phyloP scores from a whole-genome alignment of 805 yeast genomes.

The Myxozyma mucilagina region DNA sequence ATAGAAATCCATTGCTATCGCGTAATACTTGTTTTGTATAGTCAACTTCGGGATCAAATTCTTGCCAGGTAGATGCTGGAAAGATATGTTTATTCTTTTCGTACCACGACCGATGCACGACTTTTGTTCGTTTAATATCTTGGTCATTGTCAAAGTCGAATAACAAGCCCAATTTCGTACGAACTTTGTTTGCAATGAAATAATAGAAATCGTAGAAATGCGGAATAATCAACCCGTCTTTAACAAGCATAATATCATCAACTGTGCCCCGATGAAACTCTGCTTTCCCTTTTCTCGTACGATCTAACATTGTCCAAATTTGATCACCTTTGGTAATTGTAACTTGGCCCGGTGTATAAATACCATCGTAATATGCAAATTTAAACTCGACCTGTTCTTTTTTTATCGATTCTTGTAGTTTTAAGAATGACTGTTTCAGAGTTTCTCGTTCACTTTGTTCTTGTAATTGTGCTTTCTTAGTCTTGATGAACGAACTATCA shows the following conservation, averaged over 20 bases:
- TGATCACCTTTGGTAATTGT: conserved; percentile 36
- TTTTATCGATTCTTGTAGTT: conserved; percentile 26
- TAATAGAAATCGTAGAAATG: conserved; percentile 38
- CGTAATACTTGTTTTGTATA: conserved; percentile 33
- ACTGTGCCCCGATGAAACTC: conserved; percentile 37
- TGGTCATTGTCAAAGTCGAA: conserved; percentile 33
- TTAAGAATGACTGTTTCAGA: conserved; percentile 20
- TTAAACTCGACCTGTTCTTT: conserved; percentile 29
- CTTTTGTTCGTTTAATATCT: conserved; percentile 28
- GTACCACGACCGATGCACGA: conserved; percentile 38
- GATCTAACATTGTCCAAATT: conserved; percentile 36
- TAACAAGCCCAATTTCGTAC: conserved; percentile 34
- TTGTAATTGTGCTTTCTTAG: conserved; percentile 16
- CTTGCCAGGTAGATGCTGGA: conserved; percentile 38
- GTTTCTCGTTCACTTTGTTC: conserved; percentile 26
- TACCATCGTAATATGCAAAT: conserved; percentile 37
- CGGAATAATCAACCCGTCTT: conserved; percentile 38
- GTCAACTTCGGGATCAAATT: conserved; percentile 37
- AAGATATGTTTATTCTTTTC: conserved; percentile 38
- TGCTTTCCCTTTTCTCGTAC: conserved; percentile 32
- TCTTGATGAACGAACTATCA: conserved; percentile 33
- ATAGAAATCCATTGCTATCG: conserved; percentile 34
- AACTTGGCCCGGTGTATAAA: conserved; percentile 29
- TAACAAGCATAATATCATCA: conserved; percentile 38
- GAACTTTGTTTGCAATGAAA: conserved; percentile 33